Conservation (phyloP, 2,329 filamentous ascomycete genomes). For the Drechslerella coelobrocha region DNA sequence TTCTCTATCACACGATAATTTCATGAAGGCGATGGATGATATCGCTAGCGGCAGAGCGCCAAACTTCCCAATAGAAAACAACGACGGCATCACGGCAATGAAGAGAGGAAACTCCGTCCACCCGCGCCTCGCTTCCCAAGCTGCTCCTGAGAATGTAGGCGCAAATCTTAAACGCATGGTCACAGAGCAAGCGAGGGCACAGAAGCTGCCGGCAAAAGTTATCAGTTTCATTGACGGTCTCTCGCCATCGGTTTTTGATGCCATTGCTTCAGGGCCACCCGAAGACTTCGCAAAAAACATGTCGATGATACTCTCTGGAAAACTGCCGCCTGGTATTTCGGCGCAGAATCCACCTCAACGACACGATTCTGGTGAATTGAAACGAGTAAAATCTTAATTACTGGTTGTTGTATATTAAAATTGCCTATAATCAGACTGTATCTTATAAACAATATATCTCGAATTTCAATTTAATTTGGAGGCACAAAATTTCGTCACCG, state of each 20-base stretch:
- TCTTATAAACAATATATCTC: no score
- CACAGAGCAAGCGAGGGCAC: not conserved
- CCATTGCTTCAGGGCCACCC: not conserved
- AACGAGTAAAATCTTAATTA: no score
- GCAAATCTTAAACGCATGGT: conserved; percentile 5
- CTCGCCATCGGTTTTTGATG: not conserved
- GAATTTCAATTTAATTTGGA: no score
- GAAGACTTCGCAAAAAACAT: conserved; percentile 7
- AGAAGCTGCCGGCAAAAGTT: not conserved
- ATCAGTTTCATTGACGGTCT: conserved; percentile 1
- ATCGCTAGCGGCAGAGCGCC: conserved; percentile 7
- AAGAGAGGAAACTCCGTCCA: not conserved
- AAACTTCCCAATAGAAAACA: not conserved
- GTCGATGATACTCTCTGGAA: conserved; percentile 2
- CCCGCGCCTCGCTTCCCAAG: not conserved
- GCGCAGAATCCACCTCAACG: no score
- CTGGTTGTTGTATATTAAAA: no score
- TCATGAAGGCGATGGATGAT: conserved; percentile 1
- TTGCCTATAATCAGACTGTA: no score
- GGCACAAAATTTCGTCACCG: no score
- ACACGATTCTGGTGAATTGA: no score
- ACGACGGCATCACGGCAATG: not conserved
- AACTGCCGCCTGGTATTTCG: not conserved
- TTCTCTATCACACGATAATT: not conserved
- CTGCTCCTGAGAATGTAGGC: not conserved